phyloP scores from a whole-genome alignment of 768 basidiomycete genomes.

The Lyophyllum semitale region DNA sequence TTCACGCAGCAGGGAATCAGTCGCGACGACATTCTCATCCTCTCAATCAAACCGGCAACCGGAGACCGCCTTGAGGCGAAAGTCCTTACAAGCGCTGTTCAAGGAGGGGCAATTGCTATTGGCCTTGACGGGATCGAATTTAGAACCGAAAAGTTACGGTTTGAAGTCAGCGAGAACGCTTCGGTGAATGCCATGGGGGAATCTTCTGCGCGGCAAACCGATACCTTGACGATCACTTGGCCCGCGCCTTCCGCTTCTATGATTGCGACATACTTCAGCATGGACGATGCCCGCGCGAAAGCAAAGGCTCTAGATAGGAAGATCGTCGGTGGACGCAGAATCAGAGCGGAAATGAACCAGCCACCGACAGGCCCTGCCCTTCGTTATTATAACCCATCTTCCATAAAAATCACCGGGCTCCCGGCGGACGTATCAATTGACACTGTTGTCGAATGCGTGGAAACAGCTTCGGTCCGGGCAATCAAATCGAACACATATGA shows the following conservation, averaged over 20 bases:
- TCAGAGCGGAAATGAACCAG: conserved; percentile 48
- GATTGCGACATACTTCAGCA: conserved; percentile 42
- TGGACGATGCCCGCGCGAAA: conserved; percentile 33
- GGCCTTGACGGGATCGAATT: conserved; percentile 54
- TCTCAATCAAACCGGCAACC: conserved; percentile 27
- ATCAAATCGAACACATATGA: conserved; percentile 24
- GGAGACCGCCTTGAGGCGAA: conserved; percentile 37
- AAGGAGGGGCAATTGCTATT: conserved; percentile 39
- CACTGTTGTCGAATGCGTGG: conserved; percentile 31
- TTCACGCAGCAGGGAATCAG: conserved; percentile 46
- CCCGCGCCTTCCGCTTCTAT: conserved; percentile 45
- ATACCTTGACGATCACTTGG: conserved; percentile 55
- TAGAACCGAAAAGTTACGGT: conserved; percentile 38
- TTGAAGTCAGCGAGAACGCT: conserved; percentile 43
- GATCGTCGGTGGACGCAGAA: conserved; percentile 39
- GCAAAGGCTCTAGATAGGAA: conserved; percentile 36
- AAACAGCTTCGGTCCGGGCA: conserved; percentile 18
- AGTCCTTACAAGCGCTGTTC: conserved; percentile 42
- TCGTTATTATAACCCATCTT: conserved; percentile 25
- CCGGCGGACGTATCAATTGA: conserved; percentile 25
- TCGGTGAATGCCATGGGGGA: conserved; percentile 44
- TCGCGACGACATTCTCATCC: conserved; percentile 31
- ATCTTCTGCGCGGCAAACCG: conserved; percentile 27
- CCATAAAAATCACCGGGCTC: conserved; percentile 47
- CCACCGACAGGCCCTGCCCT: conserved; percentile 32